These are phyloP conservation scores for Rhynchosporium graminicola DNA, from an alignment of 2,329 filamentous ascomycete genomes.

Conservation along the genomic window DNA sequence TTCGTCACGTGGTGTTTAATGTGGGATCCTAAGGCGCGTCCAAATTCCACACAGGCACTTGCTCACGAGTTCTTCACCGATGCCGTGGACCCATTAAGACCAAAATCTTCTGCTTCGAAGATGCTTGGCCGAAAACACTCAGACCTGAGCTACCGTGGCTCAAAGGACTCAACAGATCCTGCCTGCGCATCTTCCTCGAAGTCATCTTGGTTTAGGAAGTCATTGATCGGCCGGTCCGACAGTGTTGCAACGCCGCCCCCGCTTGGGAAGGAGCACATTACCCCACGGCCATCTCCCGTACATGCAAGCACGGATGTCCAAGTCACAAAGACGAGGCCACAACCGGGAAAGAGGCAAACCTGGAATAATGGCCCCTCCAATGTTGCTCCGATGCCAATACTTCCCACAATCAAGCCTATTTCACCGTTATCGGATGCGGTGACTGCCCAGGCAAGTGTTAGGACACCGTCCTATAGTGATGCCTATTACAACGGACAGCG, in stretches of 20 bases:
- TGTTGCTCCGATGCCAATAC: conserved; percentile 88
- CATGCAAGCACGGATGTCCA: conserved; percentile 47
- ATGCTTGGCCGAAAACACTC: conserved; percentile 89
- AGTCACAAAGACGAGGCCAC: conserved; percentile 48
- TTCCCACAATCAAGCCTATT: conserved; percentile 91
- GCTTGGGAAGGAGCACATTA: conserved; percentile 49
- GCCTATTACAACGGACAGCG: conserved; percentile 47
- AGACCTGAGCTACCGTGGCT: conserved; percentile 67
- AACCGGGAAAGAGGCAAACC: conserved; percentile 79
- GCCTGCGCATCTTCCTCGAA: conserved; percentile 70
- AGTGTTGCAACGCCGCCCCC: conserved; percentile 59
- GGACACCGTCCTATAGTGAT: conserved; percentile 56
- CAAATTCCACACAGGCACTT: conserved; percentile 90
- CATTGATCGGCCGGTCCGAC: conserved; percentile 79
- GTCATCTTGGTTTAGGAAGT: conserved; percentile 96
- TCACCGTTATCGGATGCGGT: conserved; percentile 95
- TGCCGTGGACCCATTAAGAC: conserved; percentile 85
- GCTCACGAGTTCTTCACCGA: conserved; percentile 94
- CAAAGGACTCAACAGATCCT: conserved; percentile 60
- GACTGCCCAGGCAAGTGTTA: conserved; percentile 80
- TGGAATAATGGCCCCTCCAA: conserved; percentile 85
- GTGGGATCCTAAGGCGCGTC: conserved; percentile 94
- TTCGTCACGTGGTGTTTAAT: conserved; percentile 99
- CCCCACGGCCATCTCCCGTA: conserved; percentile 49
- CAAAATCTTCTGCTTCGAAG: conserved; percentile 85